Evolutionary conservation across 352 stramenopile genomes (phyloP).

Genomic region (Peronosclerospora sorghi): DNA sequence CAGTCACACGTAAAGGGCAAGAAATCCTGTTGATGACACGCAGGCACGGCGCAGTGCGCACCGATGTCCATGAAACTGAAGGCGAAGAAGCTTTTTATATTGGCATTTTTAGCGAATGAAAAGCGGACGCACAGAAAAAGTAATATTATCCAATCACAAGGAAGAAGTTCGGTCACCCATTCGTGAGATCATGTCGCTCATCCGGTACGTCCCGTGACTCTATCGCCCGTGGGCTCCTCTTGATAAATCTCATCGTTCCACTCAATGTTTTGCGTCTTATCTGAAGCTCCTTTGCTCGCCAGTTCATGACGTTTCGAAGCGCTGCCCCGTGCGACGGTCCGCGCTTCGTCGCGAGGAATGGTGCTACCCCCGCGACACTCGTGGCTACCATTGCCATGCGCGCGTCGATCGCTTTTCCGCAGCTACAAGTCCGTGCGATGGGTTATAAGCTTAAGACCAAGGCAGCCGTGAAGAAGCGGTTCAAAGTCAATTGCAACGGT

Average conservation of each 20-base stretch:
- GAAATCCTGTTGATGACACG: slow-evolving; percentile 75
- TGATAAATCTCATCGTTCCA: slow-evolving; percentile 3
- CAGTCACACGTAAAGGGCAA: slow-evolving; percentile 82
- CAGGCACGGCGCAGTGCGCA: slow-evolving; percentile 48
- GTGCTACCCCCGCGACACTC: no score
- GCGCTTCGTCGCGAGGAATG: no score
- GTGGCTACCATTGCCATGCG: no score
- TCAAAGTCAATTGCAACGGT: slow-evolving; percentile 72
- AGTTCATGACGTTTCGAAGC: no score
- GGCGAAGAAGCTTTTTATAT: not conserved
- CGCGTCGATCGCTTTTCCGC: slow-evolving; percentile 19
- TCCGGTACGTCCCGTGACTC: slow-evolving; percentile 20
- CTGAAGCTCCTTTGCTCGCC: slow-evolving; percentile 40
- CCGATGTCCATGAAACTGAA: slow-evolving; percentile 50
- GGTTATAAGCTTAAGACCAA: slow-evolving; percentile 81
- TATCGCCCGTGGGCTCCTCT: not conserved
- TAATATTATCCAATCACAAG: slow-evolving; percentile 16
- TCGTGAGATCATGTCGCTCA: slow-evolving; percentile 24
- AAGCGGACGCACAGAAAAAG: not conserved
- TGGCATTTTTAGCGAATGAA: not conserved
- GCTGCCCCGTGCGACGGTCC: no score
- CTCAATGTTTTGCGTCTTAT: not conserved
- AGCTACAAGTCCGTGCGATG: slow-evolving; percentile 54
- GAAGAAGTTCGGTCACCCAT: not conserved
- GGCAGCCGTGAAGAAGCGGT: slow-evolving; percentile 76